Conservation (phyloP, 2,329 filamentous ascomycete genomes). For the Pseudogymnoascus sp. region DNA sequence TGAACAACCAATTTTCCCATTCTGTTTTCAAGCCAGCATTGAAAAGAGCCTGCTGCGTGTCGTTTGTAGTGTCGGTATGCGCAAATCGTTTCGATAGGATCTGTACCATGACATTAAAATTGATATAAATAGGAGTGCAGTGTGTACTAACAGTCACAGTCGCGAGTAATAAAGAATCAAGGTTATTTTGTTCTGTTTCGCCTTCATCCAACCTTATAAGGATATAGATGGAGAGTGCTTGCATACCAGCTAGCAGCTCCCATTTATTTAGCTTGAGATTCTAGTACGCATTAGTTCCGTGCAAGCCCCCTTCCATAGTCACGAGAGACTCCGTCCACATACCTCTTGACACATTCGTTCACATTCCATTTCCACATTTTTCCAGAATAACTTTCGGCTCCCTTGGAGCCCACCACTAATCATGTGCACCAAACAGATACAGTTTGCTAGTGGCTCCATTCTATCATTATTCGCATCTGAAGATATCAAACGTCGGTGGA, state of each 20-base stretch:
- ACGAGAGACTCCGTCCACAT: conserved; percentile 16
- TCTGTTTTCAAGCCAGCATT: conserved; percentile 20
- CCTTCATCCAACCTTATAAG: conserved; percentile 36
- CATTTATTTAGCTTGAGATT: conserved; percentile 28
- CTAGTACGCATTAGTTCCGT: conserved; percentile 21
- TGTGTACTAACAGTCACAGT: conserved; percentile 29
- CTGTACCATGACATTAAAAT: conserved; percentile 13
- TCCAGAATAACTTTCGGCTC: conserved; percentile 37
- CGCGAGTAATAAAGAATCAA: conserved; percentile 31
- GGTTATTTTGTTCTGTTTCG: conserved; percentile 36
- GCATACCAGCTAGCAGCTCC: conserved; percentile 35
- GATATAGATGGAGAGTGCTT: conserved; percentile 37
- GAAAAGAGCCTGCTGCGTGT: conserved; percentile 15
- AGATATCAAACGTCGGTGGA: conserved; percentile 30
- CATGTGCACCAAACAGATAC: conserved; percentile 36
- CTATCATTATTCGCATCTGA: conserved; percentile 19
- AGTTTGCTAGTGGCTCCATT: conserved; percentile 34
- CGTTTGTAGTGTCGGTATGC: conserved; percentile 14
- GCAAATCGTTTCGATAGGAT: conserved; percentile 16
- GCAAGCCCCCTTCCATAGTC: neutral
- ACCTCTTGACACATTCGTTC: conserved; percentile 32
- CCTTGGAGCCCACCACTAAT: conserved; percentile 27
- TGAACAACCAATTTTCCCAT: conserved; percentile 36
- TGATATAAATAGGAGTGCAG: conserved; percentile 1
- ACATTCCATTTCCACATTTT: conserved; percentile 36